A percentile compares a stretch with the other conserved stretches of the same genome.
Conservation (phyloP, 2,329 filamentous ascomycete species). For the Aureobasidium mangrovei region DNA sequence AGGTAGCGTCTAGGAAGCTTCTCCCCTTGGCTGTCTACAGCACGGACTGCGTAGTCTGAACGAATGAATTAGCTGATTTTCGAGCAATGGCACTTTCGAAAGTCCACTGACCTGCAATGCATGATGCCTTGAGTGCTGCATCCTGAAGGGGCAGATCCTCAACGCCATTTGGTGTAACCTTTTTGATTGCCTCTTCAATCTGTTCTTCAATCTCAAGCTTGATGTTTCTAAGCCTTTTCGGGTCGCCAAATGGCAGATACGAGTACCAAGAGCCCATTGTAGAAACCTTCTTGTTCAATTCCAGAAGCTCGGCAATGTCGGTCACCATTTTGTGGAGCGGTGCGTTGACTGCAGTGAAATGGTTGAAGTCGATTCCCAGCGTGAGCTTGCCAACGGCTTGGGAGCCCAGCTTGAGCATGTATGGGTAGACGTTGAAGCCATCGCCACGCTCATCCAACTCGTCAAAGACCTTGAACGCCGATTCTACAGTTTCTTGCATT, state of each 20-base stretch:
- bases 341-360: slow-evolving; percentile 37
- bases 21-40: slow-evolving; percentile 46
- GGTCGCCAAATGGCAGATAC: slow-evolving; percentile 50
- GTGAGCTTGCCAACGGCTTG: slow-evolving; percentile 38
- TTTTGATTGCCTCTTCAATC: slow-evolving; percentile 32
- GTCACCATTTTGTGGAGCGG: slow-evolving; percentile 45
- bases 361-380: slow-evolving; percentile 37
- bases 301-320: slow-evolving; percentile 42
- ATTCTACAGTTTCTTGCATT: slow-evolving; percentile 49
- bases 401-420: slow-evolving; percentile 42
- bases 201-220: slow-evolving; percentile 28
- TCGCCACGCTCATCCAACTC: slow-evolving; percentile 38
- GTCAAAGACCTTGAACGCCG: slow-evolving; percentile 41
- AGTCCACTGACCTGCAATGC: slow-evolving; percentile 19
- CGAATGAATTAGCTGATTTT: not conserved
- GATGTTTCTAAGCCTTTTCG: slow-evolving; percentile 34
- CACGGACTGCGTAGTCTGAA: slow-evolving; percentile 45
- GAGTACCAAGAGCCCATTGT: slow-evolving; percentile 49
- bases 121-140: slow-evolving; percentile 29
- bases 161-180: slow-evolving; percentile 27
- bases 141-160: slow-evolving; percentile 31
- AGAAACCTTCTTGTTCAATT: slow-evolving; percentile 51
- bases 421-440: slow-evolving; percentile 42
- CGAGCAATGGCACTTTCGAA: not conserved
- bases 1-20: slow-evolving; percentile 40